phyloP scores from a whole-genome alignment of 2,329 filamentous ascomycete species.

The Cladosporium colombiae region DNA sequence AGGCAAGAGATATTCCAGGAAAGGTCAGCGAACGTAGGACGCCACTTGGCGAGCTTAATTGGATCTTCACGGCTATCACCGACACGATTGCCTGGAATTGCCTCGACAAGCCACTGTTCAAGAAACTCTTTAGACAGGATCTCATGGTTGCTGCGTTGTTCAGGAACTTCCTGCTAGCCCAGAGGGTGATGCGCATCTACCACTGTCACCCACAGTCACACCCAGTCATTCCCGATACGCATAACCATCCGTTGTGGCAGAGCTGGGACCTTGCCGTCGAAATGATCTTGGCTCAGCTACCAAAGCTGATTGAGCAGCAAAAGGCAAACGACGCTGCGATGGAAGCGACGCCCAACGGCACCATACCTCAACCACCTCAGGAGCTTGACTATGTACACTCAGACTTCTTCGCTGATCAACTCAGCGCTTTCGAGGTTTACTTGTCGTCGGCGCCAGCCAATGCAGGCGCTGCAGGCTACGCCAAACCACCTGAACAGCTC shows the following conservation, averaged over 20 bases:
- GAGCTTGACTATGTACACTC: constrained; percentile 92
- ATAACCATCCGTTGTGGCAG: constrained; percentile 92
- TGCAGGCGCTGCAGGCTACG: constrained; percentile 61
- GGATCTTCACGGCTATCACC: constrained; percentile 99
- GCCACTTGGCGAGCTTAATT: constrained; percentile 92
- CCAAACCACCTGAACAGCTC: constrained; percentile 73
- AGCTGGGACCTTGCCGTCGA: constrained; percentile 98
- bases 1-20: constrained; percentile 86
- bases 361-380: constrained; percentile 26
- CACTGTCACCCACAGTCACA: constrained; percentile 93
- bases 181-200: constrained; percentile 94
- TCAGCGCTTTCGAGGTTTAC: constrained; percentile 97
- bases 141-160: constrained; percentile 98
- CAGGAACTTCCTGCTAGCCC: constrained; percentile 90
- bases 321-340: constrained; percentile 53
- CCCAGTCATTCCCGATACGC: constrained; percentile 88
- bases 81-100: constrained; percentile 99
- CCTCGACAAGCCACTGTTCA: constrained; percentile 83
- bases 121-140: constrained; percentile 95
- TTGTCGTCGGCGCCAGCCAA: constrained; percentile 86
- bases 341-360: constrained; percentile 24
- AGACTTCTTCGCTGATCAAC: constrained; percentile 92
- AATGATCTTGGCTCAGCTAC: constrained; percentile 87
- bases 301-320: constrained; percentile 76
- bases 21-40: constrained; percentile 90